Conservation (phyloP, 345 rosid genomes). For the Hibiscus syriacus region DNA sequence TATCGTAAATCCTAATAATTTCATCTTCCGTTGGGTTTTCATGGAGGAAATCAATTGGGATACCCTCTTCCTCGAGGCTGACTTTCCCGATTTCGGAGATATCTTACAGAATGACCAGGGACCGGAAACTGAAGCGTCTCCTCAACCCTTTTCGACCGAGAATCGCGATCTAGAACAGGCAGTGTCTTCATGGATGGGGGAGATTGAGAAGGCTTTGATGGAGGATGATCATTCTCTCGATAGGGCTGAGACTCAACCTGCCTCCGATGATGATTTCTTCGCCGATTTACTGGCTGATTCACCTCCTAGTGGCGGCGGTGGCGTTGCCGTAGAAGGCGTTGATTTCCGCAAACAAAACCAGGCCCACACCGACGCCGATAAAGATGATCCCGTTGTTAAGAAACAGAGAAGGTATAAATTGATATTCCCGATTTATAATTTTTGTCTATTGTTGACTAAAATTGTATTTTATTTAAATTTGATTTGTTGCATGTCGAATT, state of each 20-base stretch:
- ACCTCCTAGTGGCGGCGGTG: conserved; percentile 17
- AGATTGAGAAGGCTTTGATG: conserved; percentile 38
- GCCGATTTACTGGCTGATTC: conserved; percentile 31
- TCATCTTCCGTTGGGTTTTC: background rate
- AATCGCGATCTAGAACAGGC: conserved; percentile 4
- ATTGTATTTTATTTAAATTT: background rate
- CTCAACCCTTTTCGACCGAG: background rate
- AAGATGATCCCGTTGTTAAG: conserved; percentile 25
- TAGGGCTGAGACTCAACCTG: conserved; percentile 9
- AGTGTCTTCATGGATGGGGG: conserved; percentile 32
- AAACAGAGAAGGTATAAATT: conserved; percentile 35
- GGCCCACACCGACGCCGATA: background rate
- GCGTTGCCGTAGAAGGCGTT: conserved; percentile 11
- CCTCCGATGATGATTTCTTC: conserved; percentile 21
- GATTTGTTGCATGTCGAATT: background rate
- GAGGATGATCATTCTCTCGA: conserved; percentile 16
- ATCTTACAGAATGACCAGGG: background rate
- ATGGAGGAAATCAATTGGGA: conserved; percentile 2
- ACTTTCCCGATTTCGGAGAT: background rate
- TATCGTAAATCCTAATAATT: background rate
- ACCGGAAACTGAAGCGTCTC: background rate
- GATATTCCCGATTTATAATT: background rate
- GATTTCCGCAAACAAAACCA: background rate
- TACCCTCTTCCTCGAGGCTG: background rate
- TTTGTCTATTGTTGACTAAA: background rate